phyloP scores from a whole-genome alignment of 202 grass and related monocot genomes.

The Setaria italica region DNA sequence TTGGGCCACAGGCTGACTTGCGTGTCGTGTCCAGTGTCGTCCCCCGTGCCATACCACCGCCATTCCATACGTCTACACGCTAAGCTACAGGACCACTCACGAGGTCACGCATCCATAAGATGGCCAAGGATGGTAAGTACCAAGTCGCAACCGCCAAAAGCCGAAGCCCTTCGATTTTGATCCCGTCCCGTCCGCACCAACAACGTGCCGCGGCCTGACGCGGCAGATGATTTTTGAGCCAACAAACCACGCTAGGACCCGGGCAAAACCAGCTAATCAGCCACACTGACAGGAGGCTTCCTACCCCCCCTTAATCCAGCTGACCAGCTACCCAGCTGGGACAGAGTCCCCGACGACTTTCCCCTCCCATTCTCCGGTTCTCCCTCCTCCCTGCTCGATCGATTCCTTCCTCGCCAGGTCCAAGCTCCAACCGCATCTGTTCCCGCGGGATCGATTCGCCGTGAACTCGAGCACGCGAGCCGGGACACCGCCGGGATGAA shows the following conservation, averaged over 20 bases:
- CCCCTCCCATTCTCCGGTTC: neutral
- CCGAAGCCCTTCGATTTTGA: neutral
- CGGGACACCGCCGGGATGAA: slow-evolving; percentile 45
- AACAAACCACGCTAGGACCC: slow-evolving; percentile 8
- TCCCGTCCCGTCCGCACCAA: neutral
- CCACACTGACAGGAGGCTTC: neutral
- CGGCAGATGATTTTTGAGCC: neutral
- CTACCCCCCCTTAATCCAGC: slow-evolving; percentile 2
- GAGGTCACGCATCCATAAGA: neutral
- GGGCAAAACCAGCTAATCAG: slow-evolving; percentile 21
- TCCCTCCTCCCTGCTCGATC: neutral
- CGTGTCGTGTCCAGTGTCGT: neutral
- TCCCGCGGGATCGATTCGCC: neutral
- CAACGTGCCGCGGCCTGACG: slow-evolving; percentile 34
- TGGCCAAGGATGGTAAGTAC: neutral
- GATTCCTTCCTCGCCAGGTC: neutral
- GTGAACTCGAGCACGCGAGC: neutral
- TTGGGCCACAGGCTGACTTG: neutral
- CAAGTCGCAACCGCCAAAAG: neutral
- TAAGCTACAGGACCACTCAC: neutral
- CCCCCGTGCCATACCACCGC: neutral
- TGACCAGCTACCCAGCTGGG: slow-evolving; percentile 11
- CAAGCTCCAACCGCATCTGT: neutral
- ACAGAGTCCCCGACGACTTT: slow-evolving; percentile 44
- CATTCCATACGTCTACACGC: neutral